Percentiles rank a stretch among this genome's conserved stretches.
These are phyloP conservation scores for Phoenix roebelenii DNA, from an alignment of 176 grass and related monocot species.

Conservation along the genomic window DNA sequence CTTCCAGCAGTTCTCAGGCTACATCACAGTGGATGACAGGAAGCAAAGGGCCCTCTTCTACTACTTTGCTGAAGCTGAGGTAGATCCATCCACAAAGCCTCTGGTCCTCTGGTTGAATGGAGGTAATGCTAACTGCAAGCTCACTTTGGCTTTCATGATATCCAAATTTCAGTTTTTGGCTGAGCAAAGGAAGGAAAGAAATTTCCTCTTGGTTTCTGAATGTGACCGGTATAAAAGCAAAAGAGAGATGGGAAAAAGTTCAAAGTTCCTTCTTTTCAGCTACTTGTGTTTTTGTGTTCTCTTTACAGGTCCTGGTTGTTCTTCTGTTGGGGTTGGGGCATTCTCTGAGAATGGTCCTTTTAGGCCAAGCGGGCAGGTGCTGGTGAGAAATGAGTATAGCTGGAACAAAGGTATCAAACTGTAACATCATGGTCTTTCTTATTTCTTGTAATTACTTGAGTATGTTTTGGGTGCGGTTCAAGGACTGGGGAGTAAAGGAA, in stretches of 20 bases:
- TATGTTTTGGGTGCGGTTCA: neutral
- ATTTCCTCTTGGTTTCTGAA: neutral
- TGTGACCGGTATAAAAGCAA: neutral
- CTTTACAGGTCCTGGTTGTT: slow-evolving; percentile 78
- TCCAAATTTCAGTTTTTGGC: too few relatives aligned
- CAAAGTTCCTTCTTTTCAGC: neutral
- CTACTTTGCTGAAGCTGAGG: slow-evolving; percentile 87
- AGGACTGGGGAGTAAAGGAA: neutral
- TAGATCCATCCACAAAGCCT: slow-evolving; percentile 69
- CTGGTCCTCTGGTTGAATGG: slow-evolving; percentile 98
- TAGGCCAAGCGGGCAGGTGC: slow-evolving; percentile 58
- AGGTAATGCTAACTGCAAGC: slow-evolving; percentile 34
- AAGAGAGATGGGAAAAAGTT: neutral
- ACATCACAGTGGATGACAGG: slow-evolving; percentile 54
- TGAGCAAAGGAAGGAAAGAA: neutral
- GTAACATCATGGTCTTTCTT: slow-evolving; percentile 18
- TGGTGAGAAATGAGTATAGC: slow-evolving; percentile 73
- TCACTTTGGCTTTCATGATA: neutral
- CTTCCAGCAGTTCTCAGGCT: slow-evolving; percentile 87
- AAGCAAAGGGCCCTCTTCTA: slow-evolving; percentile 75
- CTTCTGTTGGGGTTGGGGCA: slow-evolving; percentile 90
- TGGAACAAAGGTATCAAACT: slow-evolving; percentile 83
- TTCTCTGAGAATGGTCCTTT: slow-evolving; percentile 96
- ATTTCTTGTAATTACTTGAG: neutral
- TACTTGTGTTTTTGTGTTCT: neutral